Evolutionary conservation across 2,329 filamentous ascomycete species (phyloP).

Genomic region (Polytolypa hystricis): DNA sequence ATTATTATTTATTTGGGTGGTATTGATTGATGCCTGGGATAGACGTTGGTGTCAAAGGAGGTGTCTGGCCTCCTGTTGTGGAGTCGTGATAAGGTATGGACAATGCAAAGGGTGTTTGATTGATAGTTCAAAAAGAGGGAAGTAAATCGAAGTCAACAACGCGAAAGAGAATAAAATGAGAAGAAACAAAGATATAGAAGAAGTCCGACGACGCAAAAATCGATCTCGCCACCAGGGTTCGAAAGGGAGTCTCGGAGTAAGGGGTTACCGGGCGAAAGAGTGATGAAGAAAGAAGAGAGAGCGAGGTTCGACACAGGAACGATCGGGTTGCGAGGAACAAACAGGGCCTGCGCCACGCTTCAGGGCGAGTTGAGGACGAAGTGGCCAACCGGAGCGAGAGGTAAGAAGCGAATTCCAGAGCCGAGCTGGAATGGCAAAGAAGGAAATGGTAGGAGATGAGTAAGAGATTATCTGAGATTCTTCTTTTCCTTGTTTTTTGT

Average conservation of each 20-base stretch:
- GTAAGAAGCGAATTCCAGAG: slow-evolving; percentile 1
- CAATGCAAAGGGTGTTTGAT: neutral
- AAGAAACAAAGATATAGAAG: neutral
- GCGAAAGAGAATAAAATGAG: neutral
- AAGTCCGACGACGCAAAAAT: neutral
- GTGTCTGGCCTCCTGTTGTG: too few species aligned
- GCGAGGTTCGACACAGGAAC: neutral
- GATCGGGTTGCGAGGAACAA: neutral
- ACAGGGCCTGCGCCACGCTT: slow-evolving; percentile 5
- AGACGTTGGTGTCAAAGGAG: too few species aligned
- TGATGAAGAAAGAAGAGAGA: slow-evolving; percentile 1
- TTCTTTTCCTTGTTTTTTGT: neutral
- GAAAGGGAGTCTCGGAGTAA: neutral
- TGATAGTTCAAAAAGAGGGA: neutral
- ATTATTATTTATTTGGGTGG: too few species aligned
- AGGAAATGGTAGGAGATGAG: slow-evolving; percentile 5
- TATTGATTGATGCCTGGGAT: too few species aligned
- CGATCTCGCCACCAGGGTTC: neutral
- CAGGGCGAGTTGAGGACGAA: neutral
- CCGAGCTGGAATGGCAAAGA: slow-evolving; percentile 4
- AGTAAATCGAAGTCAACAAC: neutral
- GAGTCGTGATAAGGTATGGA: too few species aligned
- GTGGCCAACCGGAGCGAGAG: neutral
- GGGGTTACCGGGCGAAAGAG: slow-evolving; percentile 3
- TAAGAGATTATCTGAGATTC: neutral